Evolutionary conservation across 1,284 basidiomycete genomes (phyloP).

Genomic region (Pseudozyma thailandica): DNA sequence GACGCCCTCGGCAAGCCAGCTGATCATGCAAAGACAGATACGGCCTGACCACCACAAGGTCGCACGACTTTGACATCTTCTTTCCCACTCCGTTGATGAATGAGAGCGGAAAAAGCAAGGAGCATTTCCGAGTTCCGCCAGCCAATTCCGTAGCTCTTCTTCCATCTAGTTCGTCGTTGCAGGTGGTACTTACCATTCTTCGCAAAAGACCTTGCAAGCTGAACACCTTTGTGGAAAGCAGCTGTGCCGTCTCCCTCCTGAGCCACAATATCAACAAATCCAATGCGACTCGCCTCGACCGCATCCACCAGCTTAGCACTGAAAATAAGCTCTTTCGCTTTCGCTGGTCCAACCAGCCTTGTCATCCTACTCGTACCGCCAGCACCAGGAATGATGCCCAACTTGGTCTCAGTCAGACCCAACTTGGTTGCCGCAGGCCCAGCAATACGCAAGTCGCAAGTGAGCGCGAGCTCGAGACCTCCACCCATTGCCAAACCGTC

Average conservation of each 20-base stretch:
- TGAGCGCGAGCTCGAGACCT: slow-evolving; percentile 84
- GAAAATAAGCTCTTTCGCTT: slow-evolving; percentile 88
- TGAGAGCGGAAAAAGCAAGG: background rate
- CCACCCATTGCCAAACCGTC: slow-evolving; percentile 93
- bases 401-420: slow-evolving; percentile 82
- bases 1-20: slow-evolving; percentile 11
- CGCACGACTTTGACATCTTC: slow-evolving; percentile 7
- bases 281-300: slow-evolving; percentile 79
- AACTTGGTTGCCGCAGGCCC: slow-evolving; percentile 77
- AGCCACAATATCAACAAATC: slow-evolving; percentile 82
- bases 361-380: slow-evolving; percentile 80
- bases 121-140: slow-evolving; percentile 4
- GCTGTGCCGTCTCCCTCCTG: slow-evolving; percentile 19
- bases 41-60: background rate
- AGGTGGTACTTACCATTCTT: slow-evolving; percentile 75
- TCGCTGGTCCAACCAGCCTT: slow-evolving; percentile 81
- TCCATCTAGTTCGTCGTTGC: background rate
- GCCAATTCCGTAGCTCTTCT: slow-evolving; percentile 3
- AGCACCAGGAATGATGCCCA: slow-evolving; percentile 89
- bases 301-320: slow-evolving; percentile 78
- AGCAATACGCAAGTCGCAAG: slow-evolving; percentile 87
- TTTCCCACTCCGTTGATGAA: slow-evolving; percentile 1
- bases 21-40: slow-evolving; percentile 5
- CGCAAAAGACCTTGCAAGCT: slow-evolving; percentile 39
- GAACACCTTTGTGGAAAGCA: slow-evolving; percentile 30